Evolutionary conservation across 148 eudicot species (phyloP).

Genomic region (Heliosperma pusillum): DNA sequence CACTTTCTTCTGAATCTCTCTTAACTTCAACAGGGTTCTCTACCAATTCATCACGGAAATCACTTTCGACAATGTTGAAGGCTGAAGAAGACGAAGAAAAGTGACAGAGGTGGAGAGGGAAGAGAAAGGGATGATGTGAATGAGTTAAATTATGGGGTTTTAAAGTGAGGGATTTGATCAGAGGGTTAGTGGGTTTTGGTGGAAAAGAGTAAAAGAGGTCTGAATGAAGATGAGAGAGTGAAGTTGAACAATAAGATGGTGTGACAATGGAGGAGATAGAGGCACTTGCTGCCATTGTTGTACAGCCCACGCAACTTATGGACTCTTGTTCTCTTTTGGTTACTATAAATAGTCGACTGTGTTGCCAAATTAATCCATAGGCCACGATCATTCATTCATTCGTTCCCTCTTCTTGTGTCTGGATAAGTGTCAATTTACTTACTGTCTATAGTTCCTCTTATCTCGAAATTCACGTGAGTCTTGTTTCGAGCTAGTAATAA

Average conservation of each 20-base stretch:
- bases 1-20: neutral
- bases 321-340: no score
- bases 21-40: neutral
- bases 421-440: no score
- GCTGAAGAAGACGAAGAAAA: constrained; percentile 25
- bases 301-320: no score
- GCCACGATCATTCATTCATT: no score
- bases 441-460: no score
- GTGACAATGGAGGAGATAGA: constrained; percentile 31
- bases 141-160: constrained; percentile 28
- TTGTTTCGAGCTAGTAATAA: no score
- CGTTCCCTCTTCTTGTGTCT: no score
- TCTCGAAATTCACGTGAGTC: no score
- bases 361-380: no score
- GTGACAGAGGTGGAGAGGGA: constrained; percentile 16
- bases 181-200: constrained; percentile 31
- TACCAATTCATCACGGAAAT: neutral
- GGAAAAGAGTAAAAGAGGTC: no score
- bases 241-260: constrained; percentile 26
- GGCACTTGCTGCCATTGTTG: constrained; percentile 23
- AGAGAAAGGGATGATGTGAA: constrained; percentile 19
- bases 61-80: constrained; percentile 18
- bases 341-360: no score
- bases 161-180: constrained; percentile 31
- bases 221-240: constrained; percentile 2